phyloP scores from a whole-genome alignment of 2,329 filamentous ascomycete genomes.

The Colletotrichum sp. region DNA sequence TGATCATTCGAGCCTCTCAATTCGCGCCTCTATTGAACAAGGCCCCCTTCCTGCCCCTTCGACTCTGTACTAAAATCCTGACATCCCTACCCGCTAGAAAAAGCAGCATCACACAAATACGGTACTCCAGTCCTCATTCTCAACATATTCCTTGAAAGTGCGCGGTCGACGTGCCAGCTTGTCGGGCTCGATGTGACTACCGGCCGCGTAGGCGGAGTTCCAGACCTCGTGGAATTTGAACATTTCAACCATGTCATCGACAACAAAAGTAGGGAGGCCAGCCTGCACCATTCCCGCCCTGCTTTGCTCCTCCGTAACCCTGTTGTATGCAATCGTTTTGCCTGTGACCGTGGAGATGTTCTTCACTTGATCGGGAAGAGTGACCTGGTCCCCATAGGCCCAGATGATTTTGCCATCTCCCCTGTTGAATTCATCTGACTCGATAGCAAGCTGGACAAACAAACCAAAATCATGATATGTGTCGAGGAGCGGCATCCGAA shows the following conservation, averaged over 20 bases:
- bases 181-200: neutral
- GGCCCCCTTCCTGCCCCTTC: neutral
- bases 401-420: neutral
- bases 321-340: neutral
- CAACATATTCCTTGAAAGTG: neutral
- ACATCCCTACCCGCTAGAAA: rapidly evolving
- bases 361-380: neutral
- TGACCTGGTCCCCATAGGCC: neutral
- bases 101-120: neutral
- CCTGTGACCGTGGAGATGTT: neutral
- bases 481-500: neutral
- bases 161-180: neutral
- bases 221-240: neutral
- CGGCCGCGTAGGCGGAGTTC: neutral
- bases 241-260: neutral
- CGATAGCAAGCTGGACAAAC: neutral
- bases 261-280: neutral
- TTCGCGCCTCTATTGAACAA: neutral
- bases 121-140: neutral
- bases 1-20: neutral
- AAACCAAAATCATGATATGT: neutral
- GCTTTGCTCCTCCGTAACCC: neutral
- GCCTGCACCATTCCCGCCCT: neutral
- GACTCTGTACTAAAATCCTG: no score
- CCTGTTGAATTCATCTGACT: neutral